phyloP scores from a whole-genome alignment of 75 land plant species.

The Picea sitchensis region DNA sequence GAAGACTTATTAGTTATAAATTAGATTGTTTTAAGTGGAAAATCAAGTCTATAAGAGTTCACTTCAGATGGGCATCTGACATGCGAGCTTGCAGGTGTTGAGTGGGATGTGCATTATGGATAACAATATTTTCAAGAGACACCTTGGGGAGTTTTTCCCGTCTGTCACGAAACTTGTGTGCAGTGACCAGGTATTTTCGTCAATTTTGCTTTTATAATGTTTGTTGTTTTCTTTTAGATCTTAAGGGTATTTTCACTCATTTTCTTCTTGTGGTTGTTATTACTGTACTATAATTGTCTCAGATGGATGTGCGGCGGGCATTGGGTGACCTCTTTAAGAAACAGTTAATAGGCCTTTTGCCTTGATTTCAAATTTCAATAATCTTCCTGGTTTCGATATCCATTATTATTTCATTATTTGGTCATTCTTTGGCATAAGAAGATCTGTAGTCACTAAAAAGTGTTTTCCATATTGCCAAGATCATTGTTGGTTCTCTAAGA shows the following conservation, averaged over 20 bases:
- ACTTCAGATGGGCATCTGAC: not conserved
- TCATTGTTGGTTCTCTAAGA: not conserved
- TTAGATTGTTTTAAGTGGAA: not conserved
- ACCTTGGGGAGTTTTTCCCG: slow-evolving; percentile 86
- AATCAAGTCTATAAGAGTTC: not conserved
- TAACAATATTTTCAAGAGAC: slow-evolving; percentile 60
- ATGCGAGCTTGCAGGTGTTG: slow-evolving; percentile 57
- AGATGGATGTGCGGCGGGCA: slow-evolving; percentile 90
- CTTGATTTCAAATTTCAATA: slow-evolving; percentile 4
- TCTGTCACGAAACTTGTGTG: slow-evolving; percentile 87
- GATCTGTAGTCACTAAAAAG: not conserved
- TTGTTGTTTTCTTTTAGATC: not conserved
- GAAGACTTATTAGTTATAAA: not conserved
- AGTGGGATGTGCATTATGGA: slow-evolving; percentile 81
- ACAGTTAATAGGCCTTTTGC: slow-evolving; percentile 54
- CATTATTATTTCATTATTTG: slow-evolving; percentile 3
- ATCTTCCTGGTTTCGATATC: not conserved
- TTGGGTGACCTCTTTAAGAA: slow-evolving; percentile 73
- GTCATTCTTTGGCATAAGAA: not conserved
- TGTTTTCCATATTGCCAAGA: not conserved
- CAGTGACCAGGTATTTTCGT: slow-evolving; percentile 79
- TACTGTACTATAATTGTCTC: slow-evolving; percentile 16
- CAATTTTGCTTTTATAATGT: not conserved
- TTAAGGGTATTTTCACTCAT: not conserved
- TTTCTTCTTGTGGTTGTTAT: not conserved